These are phyloP conservation scores for Amylostereum areolatum DNA, from an alignment of 1,284 basidiomycete genomes.

Conservation along the genomic window DNA sequence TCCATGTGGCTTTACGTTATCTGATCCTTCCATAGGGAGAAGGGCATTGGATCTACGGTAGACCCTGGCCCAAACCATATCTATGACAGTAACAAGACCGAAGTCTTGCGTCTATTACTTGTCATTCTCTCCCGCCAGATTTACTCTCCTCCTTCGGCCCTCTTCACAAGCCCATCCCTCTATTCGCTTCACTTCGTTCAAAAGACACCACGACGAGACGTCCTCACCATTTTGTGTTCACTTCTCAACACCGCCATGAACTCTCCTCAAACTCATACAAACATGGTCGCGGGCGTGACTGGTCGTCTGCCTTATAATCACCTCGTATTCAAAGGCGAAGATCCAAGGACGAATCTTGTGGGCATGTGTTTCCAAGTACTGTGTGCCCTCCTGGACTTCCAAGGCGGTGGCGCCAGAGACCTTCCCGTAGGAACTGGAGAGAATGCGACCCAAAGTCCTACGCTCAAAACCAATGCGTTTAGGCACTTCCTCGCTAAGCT, in stretches of 20 bases:
- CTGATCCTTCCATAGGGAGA: slow-evolving; percentile 59
- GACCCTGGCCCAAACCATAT: slow-evolving; percentile 62
- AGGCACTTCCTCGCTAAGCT: slow-evolving; percentile 87
- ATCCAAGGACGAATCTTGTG: slow-evolving; percentile 65
- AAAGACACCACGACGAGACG: slow-evolving; percentile 70
- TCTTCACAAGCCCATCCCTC: slow-evolving; percentile 67
- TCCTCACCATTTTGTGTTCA: slow-evolving; percentile 86
- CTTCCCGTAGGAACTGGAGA: slow-evolving; percentile 34
- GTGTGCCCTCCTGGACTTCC: slow-evolving; percentile 77
- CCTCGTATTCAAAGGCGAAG: slow-evolving; percentile 83
- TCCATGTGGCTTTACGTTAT: background rate
- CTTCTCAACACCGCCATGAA: slow-evolving; percentile 86
- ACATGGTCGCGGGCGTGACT: slow-evolving; percentile 55
- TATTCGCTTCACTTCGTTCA: slow-evolving; percentile 78
- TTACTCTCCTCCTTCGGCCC: slow-evolving; percentile 65
- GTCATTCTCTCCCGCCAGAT: slow-evolving; percentile 85
- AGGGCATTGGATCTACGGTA: slow-evolving; percentile 79
- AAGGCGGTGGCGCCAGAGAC: slow-evolving; percentile 67
- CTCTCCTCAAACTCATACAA: slow-evolving; percentile 42
- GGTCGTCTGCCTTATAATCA: slow-evolving; percentile 82
- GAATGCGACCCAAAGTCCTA: slow-evolving; percentile 40
- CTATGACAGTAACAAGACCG: slow-evolving; percentile 77
- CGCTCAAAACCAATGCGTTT: slow-evolving; percentile 78
- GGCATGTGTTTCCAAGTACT: slow-evolving; percentile 71
- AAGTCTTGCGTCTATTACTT: slow-evolving; percentile 81